Percentiles rank a stretch among this genome's conserved stretches.
Evolutionary conservation across 768 basidiomycete species (phyloP).

Genomic region (Suillus clintonianus): DNA sequence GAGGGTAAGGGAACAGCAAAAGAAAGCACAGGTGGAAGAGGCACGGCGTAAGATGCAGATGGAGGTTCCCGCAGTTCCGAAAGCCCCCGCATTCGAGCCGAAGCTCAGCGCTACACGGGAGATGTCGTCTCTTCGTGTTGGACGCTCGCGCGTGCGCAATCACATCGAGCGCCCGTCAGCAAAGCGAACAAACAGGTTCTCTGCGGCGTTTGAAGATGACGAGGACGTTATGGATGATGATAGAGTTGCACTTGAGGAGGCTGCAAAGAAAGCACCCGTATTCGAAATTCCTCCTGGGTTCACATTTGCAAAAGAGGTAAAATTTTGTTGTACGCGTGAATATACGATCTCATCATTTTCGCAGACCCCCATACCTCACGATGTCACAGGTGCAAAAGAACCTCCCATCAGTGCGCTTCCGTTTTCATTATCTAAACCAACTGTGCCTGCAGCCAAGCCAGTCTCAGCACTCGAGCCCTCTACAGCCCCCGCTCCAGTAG

Average conservation of each 20-base stretch:
- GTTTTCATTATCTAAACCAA: slow-evolving; percentile 57
- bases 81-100: slow-evolving; percentile 21
- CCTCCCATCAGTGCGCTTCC: slow-evolving; percentile 67
- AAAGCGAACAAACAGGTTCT: slow-evolving; percentile 57
- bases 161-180: slow-evolving; percentile 61
- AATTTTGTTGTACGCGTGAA: slow-evolving; percentile 18
- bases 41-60: slow-evolving; percentile 8
- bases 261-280: slow-evolving; percentile 52
- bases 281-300: slow-evolving; percentile 67
- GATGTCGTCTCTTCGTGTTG: slow-evolving; percentile 64
- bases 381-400: slow-evolving; percentile 53
- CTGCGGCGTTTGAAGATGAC: slow-evolving; percentile 61
- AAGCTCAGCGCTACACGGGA: slow-evolving; percentile 18
- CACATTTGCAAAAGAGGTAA: slow-evolving; percentile 64
- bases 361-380: slow-evolving; percentile 41
- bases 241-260: slow-evolving; percentile 51
- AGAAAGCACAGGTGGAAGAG: slow-evolving; percentile 16
- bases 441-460: slow-evolving; percentile 17
- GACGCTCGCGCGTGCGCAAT: slow-evolving; percentile 58
- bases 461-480: slow-evolving; percentile 12
- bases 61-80: slow-evolving; percentile 14
- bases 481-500: slow-evolving; percentile 6
- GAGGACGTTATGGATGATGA: slow-evolving; percentile 43
- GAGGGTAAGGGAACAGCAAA: slow-evolving; percentile 11
- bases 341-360: slow-evolving; percentile 1